Base-by-base conservation (phyloP, 495 filamentous ascomycete species). In the Cenococcum geophilum region DNA sequence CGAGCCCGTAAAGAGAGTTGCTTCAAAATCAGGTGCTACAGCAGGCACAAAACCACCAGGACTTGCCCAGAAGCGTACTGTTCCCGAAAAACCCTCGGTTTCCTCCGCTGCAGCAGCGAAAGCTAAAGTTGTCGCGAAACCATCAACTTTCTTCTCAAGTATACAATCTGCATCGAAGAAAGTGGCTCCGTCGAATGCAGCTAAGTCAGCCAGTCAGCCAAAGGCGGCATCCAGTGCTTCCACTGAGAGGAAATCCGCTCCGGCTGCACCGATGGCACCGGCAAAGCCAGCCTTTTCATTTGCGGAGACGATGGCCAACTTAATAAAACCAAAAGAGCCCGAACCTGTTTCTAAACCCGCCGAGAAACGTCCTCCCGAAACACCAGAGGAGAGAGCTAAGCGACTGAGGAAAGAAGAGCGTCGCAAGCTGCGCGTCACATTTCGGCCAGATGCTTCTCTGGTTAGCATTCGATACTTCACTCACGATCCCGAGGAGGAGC, bases 401-500 rank as follows among this genome's bases (percentile, higher is more conserved):
- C 83, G 91, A 22, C 76, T 92, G 4, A 83, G 89, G 35, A 95
- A 91, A 64, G 90, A 95, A 70, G 78, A 81, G 32, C 82, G 90
- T 37, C 81, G 89, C 11, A 84, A 86, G 60, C 75, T 89, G 35
- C 82, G 81, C 54, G 89, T 85, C 57, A 81, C 70, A 64, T 96
- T 79, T 78, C 91, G 87, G 70, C 79, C 85, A 0, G 89, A 89
- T 57, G 78, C 85, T 34, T 77, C 79, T n/a, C 79, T 96, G 5
- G 85, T 85, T 0, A 76, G 90, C 64, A 75, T 93, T 37, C 79
- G 85, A 47, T 76, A 86, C 21, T 92, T 96, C 68, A 84, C 82
- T 25, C 88, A 91, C 59, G 85, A 92, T 58, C 87, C 86, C 1
- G 88, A 91, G 22, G 89, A 95, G 70, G 88, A 93, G 58, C 76